These are phyloP conservation scores for Neonectria punicea DNA, from an alignment of 2,329 filamentous ascomycete species.

Conservation along the genomic window DNA sequence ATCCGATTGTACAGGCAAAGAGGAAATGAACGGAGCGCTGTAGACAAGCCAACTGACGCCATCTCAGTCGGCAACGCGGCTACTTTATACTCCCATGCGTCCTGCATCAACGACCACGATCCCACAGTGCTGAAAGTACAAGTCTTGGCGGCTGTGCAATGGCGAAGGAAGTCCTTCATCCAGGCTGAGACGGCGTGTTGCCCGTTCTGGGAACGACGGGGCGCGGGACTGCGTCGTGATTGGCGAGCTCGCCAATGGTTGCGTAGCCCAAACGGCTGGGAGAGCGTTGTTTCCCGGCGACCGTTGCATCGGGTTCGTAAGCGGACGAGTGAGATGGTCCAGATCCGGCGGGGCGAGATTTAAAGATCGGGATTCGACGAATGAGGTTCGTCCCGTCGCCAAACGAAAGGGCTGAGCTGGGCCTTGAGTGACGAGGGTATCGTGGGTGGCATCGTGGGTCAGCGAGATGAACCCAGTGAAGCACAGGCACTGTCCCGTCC, in stretches of 20 bases:
- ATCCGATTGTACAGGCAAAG: background rate
- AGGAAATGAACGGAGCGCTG: background rate
- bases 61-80: background rate
- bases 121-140: slow-evolving; percentile 2
- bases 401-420: background rate
- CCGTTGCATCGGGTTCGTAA: background rate
- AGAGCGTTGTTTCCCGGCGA: background rate
- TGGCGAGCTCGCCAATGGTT: slow-evolving; percentile 25
- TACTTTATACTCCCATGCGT: slow-evolving; percentile 12
- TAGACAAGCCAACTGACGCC: background rate
- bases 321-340: background rate
- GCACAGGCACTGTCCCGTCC: no score
- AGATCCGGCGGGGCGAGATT: no score
- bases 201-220: background rate
- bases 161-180: background rate
- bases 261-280: slow-evolving; percentile 6
- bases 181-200: slow-evolving; percentile 13
- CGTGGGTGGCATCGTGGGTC: background rate
- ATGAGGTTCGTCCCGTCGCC: background rate
- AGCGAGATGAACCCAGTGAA: background rate
- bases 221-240: slow-evolving; percentile 14
- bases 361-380: background rate
- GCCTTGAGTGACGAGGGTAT: background rate
- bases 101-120: background rate
- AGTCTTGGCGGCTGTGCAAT: no score